Evolutionary conservation across 805 yeast species (phyloP).

Genomic region (Candida railenensis): DNA sequence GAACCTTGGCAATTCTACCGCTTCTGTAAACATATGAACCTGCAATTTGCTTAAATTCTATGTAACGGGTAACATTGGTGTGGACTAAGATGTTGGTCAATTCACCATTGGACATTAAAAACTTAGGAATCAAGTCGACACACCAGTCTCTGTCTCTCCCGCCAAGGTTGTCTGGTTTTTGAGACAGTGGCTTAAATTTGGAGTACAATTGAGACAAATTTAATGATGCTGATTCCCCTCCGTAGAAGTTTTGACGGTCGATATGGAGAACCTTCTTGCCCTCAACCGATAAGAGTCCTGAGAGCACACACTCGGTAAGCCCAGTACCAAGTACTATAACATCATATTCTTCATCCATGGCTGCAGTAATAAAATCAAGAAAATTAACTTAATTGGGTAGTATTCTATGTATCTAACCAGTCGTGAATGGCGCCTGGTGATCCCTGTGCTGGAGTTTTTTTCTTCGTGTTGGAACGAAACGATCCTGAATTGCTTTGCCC

Average conservation of each 20-base stretch:
- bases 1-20: constrained; percentile 92
- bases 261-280: constrained; percentile 97
- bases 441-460: no score
- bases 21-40: constrained; percentile 91
- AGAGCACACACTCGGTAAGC: constrained; percentile 92
- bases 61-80: constrained; percentile 92
- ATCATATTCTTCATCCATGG: constrained; percentile 95
- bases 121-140: constrained; percentile 94
- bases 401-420: no score
- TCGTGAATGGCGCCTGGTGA: no score
- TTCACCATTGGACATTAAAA: constrained; percentile 96
- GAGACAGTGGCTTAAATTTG: constrained; percentile 79
- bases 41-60: constrained; percentile 94
- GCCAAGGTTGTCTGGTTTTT: constrained; percentile 62
- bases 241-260: constrained; percentile 94
- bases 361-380: constrained; percentile 1
- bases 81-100: constrained; percentile 92
- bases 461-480: not conserved
- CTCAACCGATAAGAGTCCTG: constrained; percentile 94
- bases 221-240: constrained; percentile 88
- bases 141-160: constrained; percentile 98
- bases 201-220: constrained; percentile 67
- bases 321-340: constrained; percentile 95
- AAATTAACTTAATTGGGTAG: not conserved
- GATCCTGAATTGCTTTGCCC: not conserved